A percentile compares a stretch with the other conserved stretches of the same genome.
These are phyloP conservation scores for Sutorius eximius DNA, from an alignment of 1,284 basidiomycete species.

Conservation along the genomic window DNA sequence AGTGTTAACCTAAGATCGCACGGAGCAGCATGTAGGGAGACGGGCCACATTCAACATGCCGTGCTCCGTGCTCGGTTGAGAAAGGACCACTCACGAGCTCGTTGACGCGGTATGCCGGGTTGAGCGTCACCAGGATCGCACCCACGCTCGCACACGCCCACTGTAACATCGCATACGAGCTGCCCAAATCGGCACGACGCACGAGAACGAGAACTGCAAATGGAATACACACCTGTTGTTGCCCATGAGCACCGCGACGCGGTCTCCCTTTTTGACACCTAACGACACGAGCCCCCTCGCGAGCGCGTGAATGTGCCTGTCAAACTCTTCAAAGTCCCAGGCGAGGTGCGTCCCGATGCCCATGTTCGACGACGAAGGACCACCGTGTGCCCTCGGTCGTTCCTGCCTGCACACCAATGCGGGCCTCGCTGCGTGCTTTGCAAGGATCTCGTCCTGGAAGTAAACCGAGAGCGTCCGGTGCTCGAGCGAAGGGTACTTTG, in stretches of 20 bases:
- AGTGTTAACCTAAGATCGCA: slow-evolving; percentile 48
- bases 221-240: slow-evolving; percentile 63
- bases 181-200: slow-evolving; percentile 27
- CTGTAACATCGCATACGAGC: slow-evolving; percentile 77
- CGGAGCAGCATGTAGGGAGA: neutral
- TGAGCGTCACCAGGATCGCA: slow-evolving; percentile 78
- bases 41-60: neutral
- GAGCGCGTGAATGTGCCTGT: slow-evolving; percentile 64
- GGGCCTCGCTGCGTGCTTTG: slow-evolving; percentile 49
- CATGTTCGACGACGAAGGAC: slow-evolving; percentile 52
- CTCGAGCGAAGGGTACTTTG: slow-evolving; percentile 59
- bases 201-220: neutral
- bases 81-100: slow-evolving; percentile 57
- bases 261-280: slow-evolving; percentile 75
- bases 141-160: slow-evolving; percentile 83
- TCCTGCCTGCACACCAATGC: slow-evolving; percentile 72
- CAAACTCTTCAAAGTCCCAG: slow-evolving; percentile 76
- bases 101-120: slow-evolving; percentile 74
- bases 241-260: slow-evolving; percentile 82
- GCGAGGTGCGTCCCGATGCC: slow-evolving; percentile 53
- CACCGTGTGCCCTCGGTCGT: slow-evolving; percentile 55
- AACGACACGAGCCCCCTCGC: slow-evolving; percentile 68
- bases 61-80: neutral
- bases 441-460: slow-evolving; percentile 58
- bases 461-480: slow-evolving; percentile 62